Percentiles rank a stretch among this genome's conserved stretches.
phyloP scores from a whole-genome alignment of 1,284 basidiomycete species.

The Ustilago loliicola region DNA sequence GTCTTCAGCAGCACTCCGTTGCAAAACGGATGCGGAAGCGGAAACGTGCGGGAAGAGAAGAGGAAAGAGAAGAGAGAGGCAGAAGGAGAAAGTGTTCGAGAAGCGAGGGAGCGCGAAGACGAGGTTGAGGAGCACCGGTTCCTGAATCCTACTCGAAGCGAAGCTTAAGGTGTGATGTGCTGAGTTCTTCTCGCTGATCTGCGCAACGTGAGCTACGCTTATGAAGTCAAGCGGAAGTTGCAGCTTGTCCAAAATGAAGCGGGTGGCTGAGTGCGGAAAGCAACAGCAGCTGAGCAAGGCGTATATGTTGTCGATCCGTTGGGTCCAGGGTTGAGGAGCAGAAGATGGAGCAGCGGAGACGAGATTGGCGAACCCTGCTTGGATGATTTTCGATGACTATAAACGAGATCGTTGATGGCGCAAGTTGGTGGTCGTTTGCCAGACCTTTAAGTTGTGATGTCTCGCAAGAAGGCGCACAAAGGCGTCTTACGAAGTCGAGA shows the following conservation, averaged over 20 bases:
- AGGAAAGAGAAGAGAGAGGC: background rate
- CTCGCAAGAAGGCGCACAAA: background rate
- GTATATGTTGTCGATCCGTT: background rate
- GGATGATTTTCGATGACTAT: background rate
- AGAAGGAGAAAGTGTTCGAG: background rate
- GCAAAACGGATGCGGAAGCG: constrained; percentile 3
- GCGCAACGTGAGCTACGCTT: background rate
- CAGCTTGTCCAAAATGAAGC: background rate
- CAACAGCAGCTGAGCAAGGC: background rate
- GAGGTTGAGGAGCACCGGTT: background rate
- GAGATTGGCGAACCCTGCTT: background rate
- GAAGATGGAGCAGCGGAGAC: background rate
- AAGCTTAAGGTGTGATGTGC: background rate
- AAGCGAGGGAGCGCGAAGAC: background rate
- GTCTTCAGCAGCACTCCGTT: background rate
- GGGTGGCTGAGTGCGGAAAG: background rate
- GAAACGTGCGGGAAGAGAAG: background rate
- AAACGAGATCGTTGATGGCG: background rate
- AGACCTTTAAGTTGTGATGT: background rate
- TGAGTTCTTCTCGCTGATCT: background rate
- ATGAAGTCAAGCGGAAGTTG: background rate
- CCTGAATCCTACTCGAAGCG: background rate
- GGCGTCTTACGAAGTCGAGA: background rate
- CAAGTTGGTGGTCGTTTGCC: background rate
- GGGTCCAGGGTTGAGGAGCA: background rate